phyloP scores from a whole-genome alignment of 2,329 filamentous ascomycete genomes.

The Penicillium sp. region DNA sequence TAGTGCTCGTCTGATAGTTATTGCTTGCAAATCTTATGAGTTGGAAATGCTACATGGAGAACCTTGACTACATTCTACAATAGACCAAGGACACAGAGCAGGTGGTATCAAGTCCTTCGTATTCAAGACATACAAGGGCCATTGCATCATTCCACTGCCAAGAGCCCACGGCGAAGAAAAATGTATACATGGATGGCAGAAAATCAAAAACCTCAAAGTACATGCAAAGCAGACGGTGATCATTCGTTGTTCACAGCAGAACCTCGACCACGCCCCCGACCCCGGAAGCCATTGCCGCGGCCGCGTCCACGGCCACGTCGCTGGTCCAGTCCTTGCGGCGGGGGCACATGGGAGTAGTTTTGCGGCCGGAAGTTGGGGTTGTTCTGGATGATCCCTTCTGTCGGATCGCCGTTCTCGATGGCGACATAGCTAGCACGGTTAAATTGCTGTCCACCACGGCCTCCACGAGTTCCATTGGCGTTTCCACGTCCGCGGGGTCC shows the following conservation, averaged over 20 bases:
- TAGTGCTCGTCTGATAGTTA: no score
- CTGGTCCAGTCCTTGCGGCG: conserved; percentile 39
- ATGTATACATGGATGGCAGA: no score
- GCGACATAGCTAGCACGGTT: conserved; percentile 36
- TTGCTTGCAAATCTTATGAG: no score
- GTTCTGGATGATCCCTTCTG: conserved; percentile 49
- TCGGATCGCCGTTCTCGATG: conserved; percentile 47
- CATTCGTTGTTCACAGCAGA: conserved; percentile 12
- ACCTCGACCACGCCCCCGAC: conserved; percentile 30
- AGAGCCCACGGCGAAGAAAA: no score
- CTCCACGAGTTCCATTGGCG: conserved; percentile 6
- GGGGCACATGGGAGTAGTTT: conserved; percentile 49
- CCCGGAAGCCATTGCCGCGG: conserved; percentile 30
- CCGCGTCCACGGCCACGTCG: conserved; percentile 36
- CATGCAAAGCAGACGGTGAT: neutral
- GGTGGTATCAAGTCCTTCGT: no score
- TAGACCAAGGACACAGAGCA: no score
- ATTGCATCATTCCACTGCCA: no score
- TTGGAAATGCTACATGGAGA: no score
- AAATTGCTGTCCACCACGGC: conserved; percentile 28
- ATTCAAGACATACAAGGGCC: no score
- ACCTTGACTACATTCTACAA: no score
- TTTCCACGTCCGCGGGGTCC: conserved; percentile 31
- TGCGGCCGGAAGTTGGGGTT: conserved; percentile 54
- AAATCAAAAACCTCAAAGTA: no score